A percentile compares a stretch with the other conserved stretches of the same genome.
These are phyloP conservation scores for Fragaria iinumae DNA, from an alignment of 306 rosid species.

Conservation along the genomic window DNA sequence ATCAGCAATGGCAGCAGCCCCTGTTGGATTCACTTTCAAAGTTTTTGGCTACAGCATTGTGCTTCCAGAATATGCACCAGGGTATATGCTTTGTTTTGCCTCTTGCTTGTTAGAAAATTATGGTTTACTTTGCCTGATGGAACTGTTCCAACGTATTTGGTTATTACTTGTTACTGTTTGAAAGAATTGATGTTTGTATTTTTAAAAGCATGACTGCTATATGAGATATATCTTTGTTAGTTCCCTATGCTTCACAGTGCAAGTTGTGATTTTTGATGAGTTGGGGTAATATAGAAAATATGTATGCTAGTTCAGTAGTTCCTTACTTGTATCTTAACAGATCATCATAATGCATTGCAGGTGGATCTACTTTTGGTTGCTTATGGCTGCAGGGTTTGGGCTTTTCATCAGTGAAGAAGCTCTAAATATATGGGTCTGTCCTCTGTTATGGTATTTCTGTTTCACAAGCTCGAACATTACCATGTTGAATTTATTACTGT, in stretches of 20 bases:
- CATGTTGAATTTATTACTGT: conserved; percentile 19
- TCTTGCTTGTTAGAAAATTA: background rate
- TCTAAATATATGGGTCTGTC: conserved; percentile 72
- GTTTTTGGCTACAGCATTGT: conserved; percentile 46
- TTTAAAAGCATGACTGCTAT: background rate
- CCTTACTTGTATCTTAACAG: background rate
- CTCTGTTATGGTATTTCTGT: conserved; percentile 48
- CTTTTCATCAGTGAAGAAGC: conserved; percentile 78
- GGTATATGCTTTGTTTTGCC: conserved; percentile 31
- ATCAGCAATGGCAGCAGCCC: conserved; percentile 33
- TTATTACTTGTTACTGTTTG: background rate
- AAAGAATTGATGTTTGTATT: background rate
- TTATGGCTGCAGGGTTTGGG: conserved; percentile 75
- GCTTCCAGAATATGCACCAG: conserved; percentile 63
- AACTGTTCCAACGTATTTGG: background rate
- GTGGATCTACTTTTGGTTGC: conserved; percentile 78
- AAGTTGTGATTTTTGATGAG: conserved; percentile 3
- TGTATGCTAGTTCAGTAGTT: background rate
- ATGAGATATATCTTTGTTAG: conserved; percentile 2
- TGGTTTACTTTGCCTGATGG: background rate
- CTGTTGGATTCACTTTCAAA: conserved; percentile 48
- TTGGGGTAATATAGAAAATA: no score
- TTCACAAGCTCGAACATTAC: conserved; percentile 31
- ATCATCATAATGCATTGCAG: conserved; percentile 29
- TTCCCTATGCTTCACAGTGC: background rate